These are phyloP conservation scores for Fusarium vanettenii DNA, from an alignment of 2,329 filamentous ascomycete genomes.

Conservation along the genomic window DNA sequence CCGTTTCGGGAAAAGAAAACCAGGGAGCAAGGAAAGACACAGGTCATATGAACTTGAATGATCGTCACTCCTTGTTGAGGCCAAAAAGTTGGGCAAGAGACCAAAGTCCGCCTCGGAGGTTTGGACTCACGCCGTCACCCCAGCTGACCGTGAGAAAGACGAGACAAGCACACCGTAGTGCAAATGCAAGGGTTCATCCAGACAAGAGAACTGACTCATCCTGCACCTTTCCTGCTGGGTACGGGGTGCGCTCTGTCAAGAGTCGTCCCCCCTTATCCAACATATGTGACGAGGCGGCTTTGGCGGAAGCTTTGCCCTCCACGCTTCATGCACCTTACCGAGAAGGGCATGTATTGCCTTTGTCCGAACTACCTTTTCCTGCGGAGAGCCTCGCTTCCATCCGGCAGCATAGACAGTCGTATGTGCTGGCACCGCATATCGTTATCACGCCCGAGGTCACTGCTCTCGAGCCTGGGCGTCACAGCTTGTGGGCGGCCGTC, in stretches of 20 bases:
- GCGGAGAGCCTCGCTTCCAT: neutral
- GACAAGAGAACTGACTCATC: neutral
- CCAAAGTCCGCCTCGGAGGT: slow-evolving; percentile 18
- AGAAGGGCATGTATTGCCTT: neutral
- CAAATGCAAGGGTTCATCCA: neutral
- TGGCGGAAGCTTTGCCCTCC: neutral
- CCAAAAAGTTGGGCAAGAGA: slow-evolving; percentile 18
- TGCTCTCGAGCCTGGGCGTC: slow-evolving; percentile 47
- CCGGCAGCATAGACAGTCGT: neutral
- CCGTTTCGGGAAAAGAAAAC: slow-evolving; percentile 35
- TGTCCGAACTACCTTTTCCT: neutral
- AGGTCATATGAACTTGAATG: neutral
- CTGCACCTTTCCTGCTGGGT: slow-evolving; percentile 22
- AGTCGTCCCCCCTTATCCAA: slow-evolving; percentile 36
- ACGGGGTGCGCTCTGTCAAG: slow-evolving; percentile 20
- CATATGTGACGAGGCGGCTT: slow-evolving; percentile 10
- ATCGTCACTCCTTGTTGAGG: slow-evolving; percentile 1
- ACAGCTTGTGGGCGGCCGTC: slow-evolving; percentile 61
- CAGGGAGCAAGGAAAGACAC: neutral
- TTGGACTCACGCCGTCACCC: slow-evolving; percentile 5
- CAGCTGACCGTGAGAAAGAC: slow-evolving; percentile 34
- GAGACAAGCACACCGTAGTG: slow-evolving; percentile 10
- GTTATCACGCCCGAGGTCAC: slow-evolving; percentile 56
- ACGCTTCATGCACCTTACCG: neutral
- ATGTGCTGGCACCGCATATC: slow-evolving; percentile 56